Base-by-base conservation (phyloP, 768 basidiomycete species). In the Tulasnella sp. region DNA sequence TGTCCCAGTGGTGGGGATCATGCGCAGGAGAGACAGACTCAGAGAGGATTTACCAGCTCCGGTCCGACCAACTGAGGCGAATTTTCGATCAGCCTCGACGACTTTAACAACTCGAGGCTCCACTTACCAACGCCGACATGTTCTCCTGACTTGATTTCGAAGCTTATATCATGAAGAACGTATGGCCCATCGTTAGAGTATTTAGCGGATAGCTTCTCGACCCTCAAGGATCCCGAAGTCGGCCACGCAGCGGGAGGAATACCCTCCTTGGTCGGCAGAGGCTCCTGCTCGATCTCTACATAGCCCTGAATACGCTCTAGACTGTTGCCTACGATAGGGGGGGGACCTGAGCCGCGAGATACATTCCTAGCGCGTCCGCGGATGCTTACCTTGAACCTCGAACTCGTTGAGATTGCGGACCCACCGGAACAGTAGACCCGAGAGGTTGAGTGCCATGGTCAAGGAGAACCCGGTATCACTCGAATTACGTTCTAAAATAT, bases 211-310 rank as follows among this genome's bases (percentile, higher is more conserved):
- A 92, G 85, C 44, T 89, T 87, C 81, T 92, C 88, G 1, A 91
- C 88, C 4, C 85, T 83, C n/a, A 92, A 85, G 20, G 87, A 85
- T 0, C 91, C 91, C 41, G 89, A 89, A 0, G 91, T 87, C 5
- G 91, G 91, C 91, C 91, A 92, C 80, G 91, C 89, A 0, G 91
- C 91, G 6, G 91, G 91, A 4, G 91, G 91, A n/a, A 87, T 83
- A 2, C 88, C 88, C 11, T 85, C 81, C 40, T 85, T 81, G 0
- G 86, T 86, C 0, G 88, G 81, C 77, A 86, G 85, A 0, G 88
- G 87, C 83, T 92, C 91, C 80, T 90, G 89, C 75, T 91, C 90
- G 64, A 91, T 90, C 28, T 86, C 84, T 50, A 91, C 84, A 82
- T 91, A 92, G 72, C 89, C 89, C 74, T 89, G 86, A 60, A 92